Percentiles rank a stretch among this genome's conserved stretches.
phyloP scores from a whole-genome alignment of 164 flowering plant species.

The Sextonia rubra region DNA sequence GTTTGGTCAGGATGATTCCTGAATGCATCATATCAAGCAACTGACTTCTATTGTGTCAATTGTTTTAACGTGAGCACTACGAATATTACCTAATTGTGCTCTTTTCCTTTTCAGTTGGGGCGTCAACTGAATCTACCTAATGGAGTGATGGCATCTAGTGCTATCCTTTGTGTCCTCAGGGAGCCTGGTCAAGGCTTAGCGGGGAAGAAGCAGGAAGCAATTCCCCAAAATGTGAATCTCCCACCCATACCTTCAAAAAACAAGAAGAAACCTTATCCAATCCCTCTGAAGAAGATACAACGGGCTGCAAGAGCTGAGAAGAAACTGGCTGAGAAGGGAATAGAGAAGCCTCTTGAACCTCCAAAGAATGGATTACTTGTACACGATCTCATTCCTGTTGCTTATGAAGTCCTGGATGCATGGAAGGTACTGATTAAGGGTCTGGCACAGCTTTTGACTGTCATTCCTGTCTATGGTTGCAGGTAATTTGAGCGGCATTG shows the following conservation, averaged over 20 bases:
- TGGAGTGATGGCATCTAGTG: conserved; percentile 5
- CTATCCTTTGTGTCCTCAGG: conserved; percentile 9
- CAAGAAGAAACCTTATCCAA: conserved; percentile 89
- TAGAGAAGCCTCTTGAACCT: conserved; percentile 82
- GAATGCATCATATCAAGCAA: no score
- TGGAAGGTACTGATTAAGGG: conserved; percentile 85
- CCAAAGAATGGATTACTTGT: conserved; percentile 86
- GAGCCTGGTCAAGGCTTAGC: conserved; percentile 9
- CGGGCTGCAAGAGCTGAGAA: conserved; percentile 60
- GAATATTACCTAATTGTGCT: neutral
- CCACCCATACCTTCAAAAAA: conserved; percentile 61
- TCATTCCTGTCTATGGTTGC: conserved; percentile 92
- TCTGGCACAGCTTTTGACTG: conserved; percentile 70
- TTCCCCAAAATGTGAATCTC: conserved; percentile 83
- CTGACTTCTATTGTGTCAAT: neutral
- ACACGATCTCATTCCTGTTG: conserved; percentile 74
- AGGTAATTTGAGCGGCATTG: conserved; percentile 37
- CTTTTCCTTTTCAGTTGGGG: neutral
- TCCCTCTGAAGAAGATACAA: conserved; percentile 63
- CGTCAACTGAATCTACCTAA: conserved; percentile 8
- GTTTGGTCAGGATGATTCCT: no score
- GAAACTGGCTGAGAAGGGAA: conserved; percentile 74
- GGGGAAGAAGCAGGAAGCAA: conserved; percentile 20
- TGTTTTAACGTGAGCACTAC: no score
- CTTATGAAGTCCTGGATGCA: conserved; percentile 74